Evolutionary conservation across 1,139 yeast genomes (phyloP), one percentile per base, ranked within the genome.

Genomic region (Meyerozyma elateridarum): DNA sequence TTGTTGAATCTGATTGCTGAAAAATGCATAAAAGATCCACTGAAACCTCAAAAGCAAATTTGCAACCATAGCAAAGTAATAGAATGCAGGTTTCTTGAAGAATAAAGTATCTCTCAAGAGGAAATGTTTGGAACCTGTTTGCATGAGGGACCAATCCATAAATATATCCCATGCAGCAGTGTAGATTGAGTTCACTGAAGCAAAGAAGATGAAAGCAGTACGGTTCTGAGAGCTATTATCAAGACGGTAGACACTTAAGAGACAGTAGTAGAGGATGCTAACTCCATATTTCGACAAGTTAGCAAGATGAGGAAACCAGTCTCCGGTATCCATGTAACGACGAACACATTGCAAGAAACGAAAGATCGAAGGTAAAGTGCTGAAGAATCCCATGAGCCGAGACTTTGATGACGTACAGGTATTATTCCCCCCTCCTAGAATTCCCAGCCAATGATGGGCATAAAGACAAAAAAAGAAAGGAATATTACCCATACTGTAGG

Each of bases 231-330:
- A 38, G 0, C 61, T 46, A 9, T 67, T 61, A 25, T 78, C 70
- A 33, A 85, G 83, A 45, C 98, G 74, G 52, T 87, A 89, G 19
- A 82, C 62, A 59, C 95, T 84, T 42, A 91, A 64, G n/a, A 82
- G 64, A 47, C 79, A 74, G 55, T 85, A 81, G 56, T 85, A 87
- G 16, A 74, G 44, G 3, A 85, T 71, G 2, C 88, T 73, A 21
- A 82, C 59, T 1, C 72, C 51, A 53, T 89, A 91, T 54, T 91
- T 91, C 28, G 67, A 48, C 70, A 87, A 85, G 50, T 91, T 91
- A n/a, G 95, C 91, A 39, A 91, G 61, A 68, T 91, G 99, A 1
- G 99, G 99, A 52, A 91, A 93, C 84, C 89, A 81, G 49, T 89
- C 96, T 1, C 94, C 91, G 0, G 96, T 83, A 51, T 91, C 99